Base-by-base conservation (phyloP, 2,329 filamentous ascomycete genomes). In the Cadophora malorum region DNA sequence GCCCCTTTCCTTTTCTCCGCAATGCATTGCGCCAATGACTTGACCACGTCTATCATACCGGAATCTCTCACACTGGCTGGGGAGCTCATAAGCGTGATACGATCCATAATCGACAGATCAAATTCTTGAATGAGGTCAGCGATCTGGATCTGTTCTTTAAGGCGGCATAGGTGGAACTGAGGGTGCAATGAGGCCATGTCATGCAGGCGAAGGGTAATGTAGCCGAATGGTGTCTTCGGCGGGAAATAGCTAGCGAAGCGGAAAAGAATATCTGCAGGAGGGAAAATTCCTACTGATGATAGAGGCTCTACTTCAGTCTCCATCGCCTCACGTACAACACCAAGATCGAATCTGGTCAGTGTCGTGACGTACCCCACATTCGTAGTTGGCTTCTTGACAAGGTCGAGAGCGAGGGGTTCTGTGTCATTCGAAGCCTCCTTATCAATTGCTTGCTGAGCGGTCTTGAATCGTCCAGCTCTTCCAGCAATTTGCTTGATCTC, bases 401-500 rank as follows among this genome's bases (percentile, higher is more conserved):
- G 21, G 16, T 64, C 58, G 14, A 68, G 38, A n/a, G 12, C 33
- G 7, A 60, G 10, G 2, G 45, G 61, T 28, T 49, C n/a, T 4
- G 28, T 28, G 9, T 23, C n/a, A 6, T 60, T 49, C 5, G 28
- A 16, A 23, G 55, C 10, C 10, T 41, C 55, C 6, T 63, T 55
- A 10, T 61, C 33, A 21, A 80, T 79, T 33, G 85, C 83, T 75
- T 91, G 84, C 33, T 84, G 82, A 2, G 92, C 92, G 33, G 91
- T 90, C 66, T 90, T 89, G 79, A 90, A 99, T 56, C 96, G 90
- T 33, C 96, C 96, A 14, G 96, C 96, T 72, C 96, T 89, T 21
- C 96, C 96, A 61, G 90, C 96, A 75, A 99, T 99, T 77, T 99
- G 96, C 79, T 97, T 97, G 75, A 97, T 85, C 72, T 97, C 92